Conservation (phyloP, 139 green algal genomes). For the Chlamydomonas sp. region DNA sequence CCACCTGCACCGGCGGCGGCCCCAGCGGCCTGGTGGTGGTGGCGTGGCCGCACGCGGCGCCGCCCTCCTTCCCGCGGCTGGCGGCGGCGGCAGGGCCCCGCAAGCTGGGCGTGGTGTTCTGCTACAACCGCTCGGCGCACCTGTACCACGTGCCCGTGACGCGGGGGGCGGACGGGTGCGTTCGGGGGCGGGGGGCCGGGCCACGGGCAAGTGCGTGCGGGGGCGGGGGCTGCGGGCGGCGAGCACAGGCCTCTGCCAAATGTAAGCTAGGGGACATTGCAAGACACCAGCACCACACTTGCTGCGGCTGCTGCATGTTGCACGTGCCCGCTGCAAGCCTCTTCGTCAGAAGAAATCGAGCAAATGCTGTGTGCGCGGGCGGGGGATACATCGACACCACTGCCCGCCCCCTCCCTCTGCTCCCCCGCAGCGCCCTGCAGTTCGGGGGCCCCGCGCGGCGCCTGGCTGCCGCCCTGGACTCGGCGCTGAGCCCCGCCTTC, state of each 20-base stretch:
- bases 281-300: no score
- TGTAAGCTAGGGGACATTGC: background rate
- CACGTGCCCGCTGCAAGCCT: no score
- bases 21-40: conserved; percentile 70
- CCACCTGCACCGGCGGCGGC: background rate
- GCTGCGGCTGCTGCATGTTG: no score
- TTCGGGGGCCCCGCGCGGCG: background rate
- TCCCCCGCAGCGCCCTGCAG: conserved; percentile 12
- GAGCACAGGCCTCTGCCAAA: background rate
- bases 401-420: background rate
- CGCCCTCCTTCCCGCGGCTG: background rate
- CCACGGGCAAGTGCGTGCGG: background rate
- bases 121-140: conserved; percentile 85
- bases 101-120: conserved; percentile 89
- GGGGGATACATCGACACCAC: no score
- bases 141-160: conserved; percentile 59
- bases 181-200: background rate
- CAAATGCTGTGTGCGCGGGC: no score
- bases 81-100: background rate
- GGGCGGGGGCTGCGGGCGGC: no score
- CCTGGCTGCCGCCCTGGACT: conserved; percentile 17
- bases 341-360: no score
- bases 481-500: conserved; percentile 67
- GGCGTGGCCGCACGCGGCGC: conserved; percentile 74
- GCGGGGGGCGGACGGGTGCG: conserved; percentile 9